phyloP scores from a whole-genome alignment of 257 asterid genomes.

The Solanum habrochaites region DNA sequence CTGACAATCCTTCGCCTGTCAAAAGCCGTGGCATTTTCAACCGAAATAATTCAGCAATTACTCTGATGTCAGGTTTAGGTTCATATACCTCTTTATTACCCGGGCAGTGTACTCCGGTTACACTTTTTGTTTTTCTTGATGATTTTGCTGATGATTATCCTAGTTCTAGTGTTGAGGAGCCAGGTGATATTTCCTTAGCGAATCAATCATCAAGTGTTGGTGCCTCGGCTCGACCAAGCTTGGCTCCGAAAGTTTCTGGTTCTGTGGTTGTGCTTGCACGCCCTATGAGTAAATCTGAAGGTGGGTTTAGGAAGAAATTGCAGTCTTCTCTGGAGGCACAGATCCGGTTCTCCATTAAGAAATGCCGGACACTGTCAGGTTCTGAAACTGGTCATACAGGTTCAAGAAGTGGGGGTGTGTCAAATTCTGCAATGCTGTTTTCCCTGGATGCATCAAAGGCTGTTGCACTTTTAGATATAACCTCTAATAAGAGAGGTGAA shows the following conservation, averaged over 20 bases:
- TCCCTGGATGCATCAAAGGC: slow-evolving; percentile 82
- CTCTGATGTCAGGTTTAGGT: slow-evolving; percentile 71
- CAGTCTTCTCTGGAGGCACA: slow-evolving; percentile 98
- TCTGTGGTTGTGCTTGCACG: slow-evolving; percentile 80
- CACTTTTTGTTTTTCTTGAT: slow-evolving; percentile 75
- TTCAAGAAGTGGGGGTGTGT: slow-evolving; percentile 39
- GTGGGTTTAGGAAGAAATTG: slow-evolving; percentile 59
- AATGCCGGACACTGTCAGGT: slow-evolving; percentile 73
- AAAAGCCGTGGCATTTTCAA: slow-evolving; percentile 51
- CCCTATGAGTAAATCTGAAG: slow-evolving; percentile 61
- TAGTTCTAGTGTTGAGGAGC: slow-evolving; percentile 39
- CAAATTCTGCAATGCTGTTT: slow-evolving; percentile 57
- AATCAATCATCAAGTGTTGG: slow-evolving; percentile 31
- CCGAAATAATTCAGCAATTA: slow-evolving; percentile 48
- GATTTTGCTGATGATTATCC: slow-evolving; percentile 53
- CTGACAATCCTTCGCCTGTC: slow-evolving; percentile 55
- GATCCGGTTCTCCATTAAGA: slow-evolving; percentile 81
- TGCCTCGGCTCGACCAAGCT: slow-evolving; percentile 35
- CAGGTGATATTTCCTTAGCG: slow-evolving; percentile 32
- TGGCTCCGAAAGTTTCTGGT: slow-evolving; percentile 53
- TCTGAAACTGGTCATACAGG: slow-evolving; percentile 56
- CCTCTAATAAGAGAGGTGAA: slow-evolving; percentile 54
- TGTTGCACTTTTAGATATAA: slow-evolving; percentile 58
- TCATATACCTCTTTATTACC: slow-evolving; percentile 72
- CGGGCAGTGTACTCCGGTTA: slow-evolving; percentile 86